Evolutionary conservation across 2,329 filamentous ascomycete genomes (phyloP), one percentile per base, ranked within the genome.

Genomic region (Volutella citrinella): DNA sequence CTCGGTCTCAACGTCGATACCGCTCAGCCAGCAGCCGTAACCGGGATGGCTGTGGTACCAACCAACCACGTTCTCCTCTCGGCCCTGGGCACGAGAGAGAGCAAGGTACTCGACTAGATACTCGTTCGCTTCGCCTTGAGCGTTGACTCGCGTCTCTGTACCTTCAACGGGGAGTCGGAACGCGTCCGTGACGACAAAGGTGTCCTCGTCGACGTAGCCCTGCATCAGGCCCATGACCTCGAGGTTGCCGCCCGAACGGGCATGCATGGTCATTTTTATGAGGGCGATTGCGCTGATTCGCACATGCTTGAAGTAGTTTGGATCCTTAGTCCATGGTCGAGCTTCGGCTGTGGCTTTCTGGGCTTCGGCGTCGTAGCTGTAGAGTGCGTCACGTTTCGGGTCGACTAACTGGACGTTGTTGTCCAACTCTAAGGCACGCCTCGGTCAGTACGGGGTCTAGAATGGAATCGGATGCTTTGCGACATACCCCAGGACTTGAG

Each of bases 211-310:
- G 30, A 95, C 84, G 62, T 95, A 95, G 43, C 93, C 93, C 58
- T 95, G 86, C 93, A 98, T 98, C 51, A 98, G 65, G 37, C 93
- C 93, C 93, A 98, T 98, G 53, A 98, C 78, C 69, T 98, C 93
- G 47, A 97, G 76, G 18, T 79, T 80, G 37, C 93, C 91, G 46
- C 93, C 93, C 1, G 88, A 90, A n/a, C 93, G 86, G 9, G 93
- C 93, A 61, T 98, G 93, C 87, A 96, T 97, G 46, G 94, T 88
- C 93, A 98, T 98, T 69, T 98, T 98, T 51, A 97, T 78, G 39
- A 98, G 78, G 6, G 93, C 93, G 10, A 95, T 83, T 38, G 93
- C 89, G 32, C 87, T 94, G 64, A 98, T 91, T 54, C 90, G 87
- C 28, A 97, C 88, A 34, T 85, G 77, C 60, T 91, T 94, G 77